Evolutionary conservation across 495 filamentous ascomycete species (phyloP).

Genomic region (Stereocaulon alpinum): DNA sequence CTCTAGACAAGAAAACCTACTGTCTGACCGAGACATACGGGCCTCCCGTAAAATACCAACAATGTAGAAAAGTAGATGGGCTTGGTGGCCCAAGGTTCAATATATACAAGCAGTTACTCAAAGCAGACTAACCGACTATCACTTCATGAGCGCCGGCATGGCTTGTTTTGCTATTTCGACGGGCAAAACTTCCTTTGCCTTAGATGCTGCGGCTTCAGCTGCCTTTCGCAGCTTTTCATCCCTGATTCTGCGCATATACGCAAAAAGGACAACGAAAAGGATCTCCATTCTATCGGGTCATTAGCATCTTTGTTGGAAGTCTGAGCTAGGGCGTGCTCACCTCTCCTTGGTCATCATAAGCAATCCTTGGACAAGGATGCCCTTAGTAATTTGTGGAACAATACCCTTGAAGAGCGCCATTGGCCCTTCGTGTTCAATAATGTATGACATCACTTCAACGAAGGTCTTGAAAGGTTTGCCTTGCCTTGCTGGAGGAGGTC

Average conservation of each 20-base stretch:
- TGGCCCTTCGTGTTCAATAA: conserved; percentile 75
- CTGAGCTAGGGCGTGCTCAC: conserved; percentile 37
- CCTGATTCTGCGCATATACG: conserved; percentile 61
- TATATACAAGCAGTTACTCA: not conserved
- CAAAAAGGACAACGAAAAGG: conserved; percentile 75
- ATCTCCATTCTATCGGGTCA: conserved; percentile 64
- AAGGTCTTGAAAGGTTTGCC: conserved; percentile 95
- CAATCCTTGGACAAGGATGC: conserved; percentile 84
- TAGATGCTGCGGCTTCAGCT: conserved; percentile 32
- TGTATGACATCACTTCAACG: conserved; percentile 87
- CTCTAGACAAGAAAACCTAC: too few relatives aligned
- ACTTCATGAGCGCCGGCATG: conserved; percentile 18
- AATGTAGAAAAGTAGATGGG: not conserved
- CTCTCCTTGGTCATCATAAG: conserved; percentile 99
- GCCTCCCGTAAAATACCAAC: not conserved
- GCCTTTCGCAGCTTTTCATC: conserved; percentile 61
- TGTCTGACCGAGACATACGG: not conserved
- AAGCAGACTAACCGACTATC: not conserved
- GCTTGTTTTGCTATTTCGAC: conserved; percentile 13
- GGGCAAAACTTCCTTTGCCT: conserved; percentile 13
- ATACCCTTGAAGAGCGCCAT: conserved; percentile 91
- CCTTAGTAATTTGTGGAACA: conserved; percentile 86
- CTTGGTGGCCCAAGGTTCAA: not conserved
- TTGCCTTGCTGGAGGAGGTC: conserved; percentile 69
- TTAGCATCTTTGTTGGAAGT: conserved; percentile 28